Evolutionary conservation across 2,329 filamentous ascomycete species (phyloP), one percentile per base, ranked within the genome.

Genomic region (Trichoderma sp.): DNA sequence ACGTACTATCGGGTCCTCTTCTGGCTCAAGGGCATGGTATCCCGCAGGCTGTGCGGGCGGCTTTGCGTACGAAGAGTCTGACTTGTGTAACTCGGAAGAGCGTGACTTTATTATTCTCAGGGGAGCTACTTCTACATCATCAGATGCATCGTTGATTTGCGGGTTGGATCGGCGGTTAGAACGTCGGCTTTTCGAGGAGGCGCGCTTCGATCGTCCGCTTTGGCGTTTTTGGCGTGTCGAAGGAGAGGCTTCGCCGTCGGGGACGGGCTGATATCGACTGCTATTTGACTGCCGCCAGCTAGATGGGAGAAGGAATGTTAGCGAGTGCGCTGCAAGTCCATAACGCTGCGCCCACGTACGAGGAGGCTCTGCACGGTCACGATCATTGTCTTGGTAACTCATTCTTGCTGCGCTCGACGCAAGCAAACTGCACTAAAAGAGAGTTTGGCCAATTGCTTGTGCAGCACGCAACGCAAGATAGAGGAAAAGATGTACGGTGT

Each of bases 21-120:
- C 50, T 63, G 66, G 63, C 41, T 45, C 35, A 14, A 74, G 31
- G 18, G 75, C 35, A 74, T 78, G 60, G 63, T 62, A 71, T 33
- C 63, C 76, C 64, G 72, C 78, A 27, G 80, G 79, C 53, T 78
- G 71, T 11, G 81, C 82, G 31, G 83, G 82, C 6, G 82, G 82
- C 41, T 74, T 62, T 11, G 75, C 33, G 77, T 83, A 84, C 16
- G 85, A 81, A 74, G 84, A 83, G 63, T 87, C 85, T 7, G 85
- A 84, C 3, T 85, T 86, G 83, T 88, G 86, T 35, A 86, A 81
- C 75, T 88, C 86, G 66, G 83, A 77, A 33, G 83, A 82, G 11
- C 84, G 84, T 41, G 85, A 45, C 27, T 75, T 86, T 6, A 71
- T 71, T n/a, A 71, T 63, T 63, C 59, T 71, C 21, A 86, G 85